Base-by-base conservation (phyloP, 2,329 filamentous ascomycete species). In the Trichophyton mentagrophytes region DNA sequence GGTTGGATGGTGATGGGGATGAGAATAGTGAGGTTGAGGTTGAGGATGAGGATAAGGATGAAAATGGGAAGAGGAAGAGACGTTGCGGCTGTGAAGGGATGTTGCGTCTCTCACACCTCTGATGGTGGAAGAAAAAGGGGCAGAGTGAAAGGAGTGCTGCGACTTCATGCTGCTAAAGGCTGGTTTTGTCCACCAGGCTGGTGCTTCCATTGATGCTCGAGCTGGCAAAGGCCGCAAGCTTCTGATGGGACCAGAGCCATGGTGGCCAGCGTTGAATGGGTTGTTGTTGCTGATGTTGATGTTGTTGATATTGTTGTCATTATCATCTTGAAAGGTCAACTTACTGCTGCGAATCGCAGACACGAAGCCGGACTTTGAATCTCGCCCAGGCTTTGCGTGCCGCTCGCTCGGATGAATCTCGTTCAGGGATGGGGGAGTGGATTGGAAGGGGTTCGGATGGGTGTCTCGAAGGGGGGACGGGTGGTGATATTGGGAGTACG, bases 391-490 rank as follows among this genome's bases (percentile, higher is more conserved):
- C 13, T 44, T 53, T 49, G 36, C 61, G 33, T 61, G 20, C 22
- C 42, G 46, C n/a, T 40, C 40, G 22, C 55, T 58, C n/a, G 47
- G 27, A 20, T 58, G 62, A 13, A 38, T 38, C 40, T 47, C 56
- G 38, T 46, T 36, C 22, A 65, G 53, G 30, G 53, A 58, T 6
- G 65, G 65, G 9, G 65, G 65, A 20, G 65, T 44, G 11, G 46
- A 58, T 47, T 53, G 59, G 57, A 66, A 66, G 11, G 65, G 65
- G 58, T 66, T 63, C 9, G 59, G 20, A 20, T 66, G 65, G 3
- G 62, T 25, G n/a, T 62, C 60, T 17, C 46, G 27, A 15, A 66
- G 44, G n/a, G 65, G 62, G 3, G 47, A 57, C 1, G 65, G 65
- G 40, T 66, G 65, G 42, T 62, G 62, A 38, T 66, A 66, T 3